These are phyloP conservation scores for Lasiodiplodia theobromae DNA, from an alignment of 2,329 filamentous ascomycete species.

Conservation along the genomic window DNA sequence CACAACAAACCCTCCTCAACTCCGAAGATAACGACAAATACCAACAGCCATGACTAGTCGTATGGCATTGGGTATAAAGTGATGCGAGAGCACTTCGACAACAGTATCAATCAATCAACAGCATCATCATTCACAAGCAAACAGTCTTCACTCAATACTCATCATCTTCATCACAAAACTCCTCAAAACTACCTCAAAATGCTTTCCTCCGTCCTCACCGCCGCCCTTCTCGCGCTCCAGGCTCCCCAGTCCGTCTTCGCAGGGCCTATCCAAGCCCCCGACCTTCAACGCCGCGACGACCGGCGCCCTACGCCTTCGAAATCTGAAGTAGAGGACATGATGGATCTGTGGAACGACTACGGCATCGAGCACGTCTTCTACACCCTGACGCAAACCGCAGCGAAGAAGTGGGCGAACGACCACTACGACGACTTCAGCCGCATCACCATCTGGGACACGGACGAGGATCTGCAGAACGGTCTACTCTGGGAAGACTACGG, in stretches of 20 bases:
- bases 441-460: background rate
- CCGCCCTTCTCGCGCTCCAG: background rate
- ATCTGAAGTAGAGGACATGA: background rate
- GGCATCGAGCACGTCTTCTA: background rate
- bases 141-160: background rate
- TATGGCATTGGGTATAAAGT: too few species aligned
- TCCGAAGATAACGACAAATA: too few species aligned
- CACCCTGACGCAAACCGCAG: background rate
- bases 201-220: background rate
- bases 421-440: background rate
- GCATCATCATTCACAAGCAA: too few species aligned
- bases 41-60: too few species aligned
- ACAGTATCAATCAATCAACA: too few species aligned
- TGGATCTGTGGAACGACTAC: background rate
- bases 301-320: background rate
- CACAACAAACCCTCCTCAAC: too few species aligned
- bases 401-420: background rate
- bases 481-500: background rate
- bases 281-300: too few species aligned
- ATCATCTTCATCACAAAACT: background rate
- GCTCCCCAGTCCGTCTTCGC: background rate
- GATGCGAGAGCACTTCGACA: too few species aligned
- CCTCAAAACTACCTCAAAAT: too few species aligned
- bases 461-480: background rate
- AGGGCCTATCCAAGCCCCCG: background rate